Percentiles rank a stretch among this genome's conserved stretches.
phyloP scores from a whole-genome alignment of 768 basidiomycete genomes.

The Flagelloscypha sp. region DNA sequence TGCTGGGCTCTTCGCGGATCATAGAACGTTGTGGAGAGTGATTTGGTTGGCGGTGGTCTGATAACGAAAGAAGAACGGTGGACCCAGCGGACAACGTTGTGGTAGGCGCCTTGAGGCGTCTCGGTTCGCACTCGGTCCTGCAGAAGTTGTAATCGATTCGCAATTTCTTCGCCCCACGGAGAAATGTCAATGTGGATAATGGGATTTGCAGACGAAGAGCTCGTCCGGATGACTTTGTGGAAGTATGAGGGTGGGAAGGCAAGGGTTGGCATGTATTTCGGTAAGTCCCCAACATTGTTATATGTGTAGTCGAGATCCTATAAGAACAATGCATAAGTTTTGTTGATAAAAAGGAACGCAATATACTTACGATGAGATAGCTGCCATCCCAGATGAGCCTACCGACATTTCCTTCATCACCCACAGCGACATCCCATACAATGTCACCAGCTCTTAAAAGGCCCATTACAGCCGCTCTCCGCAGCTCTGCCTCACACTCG shows the following conservation, averaged over 20 bases:
- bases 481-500: slow-evolving; percentile 76
- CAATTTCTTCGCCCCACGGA: slow-evolving; percentile 76
- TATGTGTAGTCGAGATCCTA: slow-evolving; percentile 85
- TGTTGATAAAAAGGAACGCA: slow-evolving; percentile 8
- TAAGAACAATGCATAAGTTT: slow-evolving; percentile 5
- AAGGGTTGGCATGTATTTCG: slow-evolving; percentile 70
- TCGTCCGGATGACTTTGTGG: slow-evolving; percentile 72
- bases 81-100: slow-evolving; percentile 81
- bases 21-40: too few species aligned
- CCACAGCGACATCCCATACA: slow-evolving; percentile 81
- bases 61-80: slow-evolving; percentile 73
- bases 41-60: slow-evolving; percentile 36
- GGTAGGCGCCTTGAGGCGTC: slow-evolving; percentile 75
- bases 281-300: slow-evolving; percentile 66
- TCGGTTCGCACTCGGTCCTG: slow-evolving; percentile 74
- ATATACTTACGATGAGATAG: slow-evolving; percentile 65
- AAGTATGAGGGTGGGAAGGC: slow-evolving; percentile 87
- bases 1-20: slow-evolving; percentile 24
- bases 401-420: slow-evolving; percentile 82
- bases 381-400: slow-evolving; percentile 83
- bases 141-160: slow-evolving; percentile 61
- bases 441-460: slow-evolving; percentile 72
- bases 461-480: slow-evolving; percentile 52
- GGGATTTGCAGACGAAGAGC: slow-evolving; percentile 43
- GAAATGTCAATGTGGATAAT: slow-evolving; percentile 66